These are phyloP conservation scores for Galerina marginata DNA, from an alignment of 768 basidiomycete genomes.

Conservation along the genomic window DNA sequence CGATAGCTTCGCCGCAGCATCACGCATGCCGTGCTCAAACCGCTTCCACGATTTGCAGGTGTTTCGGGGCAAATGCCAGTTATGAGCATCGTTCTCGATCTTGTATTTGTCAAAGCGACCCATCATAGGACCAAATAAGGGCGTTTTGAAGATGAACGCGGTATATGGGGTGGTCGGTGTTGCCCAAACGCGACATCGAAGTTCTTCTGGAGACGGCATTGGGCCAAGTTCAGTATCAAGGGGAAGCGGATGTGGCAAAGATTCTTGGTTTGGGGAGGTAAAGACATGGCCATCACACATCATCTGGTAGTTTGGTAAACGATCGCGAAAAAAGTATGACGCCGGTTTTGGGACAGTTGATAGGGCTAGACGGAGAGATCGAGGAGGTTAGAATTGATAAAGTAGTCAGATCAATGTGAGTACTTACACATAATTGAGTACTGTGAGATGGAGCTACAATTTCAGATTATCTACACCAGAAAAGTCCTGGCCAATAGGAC, in stretches of 20 bases:
- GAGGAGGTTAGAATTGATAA: too few relatives aligned
- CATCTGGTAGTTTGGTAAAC: too few relatives aligned
- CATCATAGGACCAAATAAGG: background rate
- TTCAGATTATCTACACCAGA: too few relatives aligned
- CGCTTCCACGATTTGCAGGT: slow-evolving; percentile 13
- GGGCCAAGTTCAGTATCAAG: too few relatives aligned
- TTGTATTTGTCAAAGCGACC: background rate
- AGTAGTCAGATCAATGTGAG: too few relatives aligned
- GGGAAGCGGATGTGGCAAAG: background rate
- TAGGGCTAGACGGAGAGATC: too few relatives aligned
- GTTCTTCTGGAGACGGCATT: background rate
- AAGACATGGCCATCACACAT: too few relatives aligned
- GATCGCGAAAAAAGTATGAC: too few relatives aligned
- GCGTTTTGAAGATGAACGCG: background rate
- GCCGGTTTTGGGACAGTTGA: too few relatives aligned
- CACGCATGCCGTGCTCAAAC: slow-evolving; percentile 4
- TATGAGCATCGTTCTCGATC: background rate
- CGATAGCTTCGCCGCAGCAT: background rate
- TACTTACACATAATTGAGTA: too few relatives aligned
- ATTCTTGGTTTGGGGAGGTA: background rate
- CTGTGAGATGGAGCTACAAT: too few relatives aligned
- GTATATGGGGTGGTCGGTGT: background rate
- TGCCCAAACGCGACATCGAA: background rate
- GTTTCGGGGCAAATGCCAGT: slow-evolving; percentile 13
- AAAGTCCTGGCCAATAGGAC: too few relatives aligned